Percentiles rank a stretch among this genome's conserved stretches.
Evolutionary conservation across 2,329 filamentous ascomycete genomes (phyloP).

Genomic region (Alternaria angustiovoidea): DNA sequence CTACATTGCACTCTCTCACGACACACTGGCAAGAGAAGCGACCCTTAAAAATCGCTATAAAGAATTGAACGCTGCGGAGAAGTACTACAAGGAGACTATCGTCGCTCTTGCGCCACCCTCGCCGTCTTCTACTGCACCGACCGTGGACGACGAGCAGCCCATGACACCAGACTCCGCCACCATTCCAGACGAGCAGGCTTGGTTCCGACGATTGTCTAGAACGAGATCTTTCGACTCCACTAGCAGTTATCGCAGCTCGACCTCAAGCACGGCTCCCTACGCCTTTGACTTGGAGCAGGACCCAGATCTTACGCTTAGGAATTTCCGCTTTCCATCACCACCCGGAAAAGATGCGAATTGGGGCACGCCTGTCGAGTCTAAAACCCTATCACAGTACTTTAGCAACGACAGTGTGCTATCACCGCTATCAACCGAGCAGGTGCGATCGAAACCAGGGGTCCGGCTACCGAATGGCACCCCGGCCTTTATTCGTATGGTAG

Average conservation of each 20-base stretch:
- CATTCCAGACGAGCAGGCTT: constrained; percentile 20
- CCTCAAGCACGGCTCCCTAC: constrained; percentile 36
- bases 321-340: constrained; percentile 9
- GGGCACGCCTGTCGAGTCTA: background rate
- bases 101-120: constrained; percentile 23
- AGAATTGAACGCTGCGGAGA: constrained; percentile 46
- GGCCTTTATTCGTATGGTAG: constrained; percentile 39
- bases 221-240: constrained; percentile 32
- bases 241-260: constrained; percentile 18
- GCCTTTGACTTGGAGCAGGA: constrained; percentile 19
- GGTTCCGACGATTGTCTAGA: constrained; percentile 25
- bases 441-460: background rate
- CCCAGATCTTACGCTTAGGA: constrained; percentile 11
- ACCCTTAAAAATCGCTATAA: constrained; percentile 39
- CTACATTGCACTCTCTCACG: constrained; percentile 50
- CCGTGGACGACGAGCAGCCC: constrained; percentile 26
- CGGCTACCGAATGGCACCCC: constrained; percentile 35
- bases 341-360: constrained; percentile 1
- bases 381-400: background rate
- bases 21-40: constrained; percentile 48
- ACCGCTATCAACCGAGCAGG: background rate
- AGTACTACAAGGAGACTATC: constrained; percentile 46
- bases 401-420: constrained; percentile 4
- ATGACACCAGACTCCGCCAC: constrained; percentile 29
- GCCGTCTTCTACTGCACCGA: constrained; percentile 14